These are phyloP conservation scores for Alternaria triticimaculans DNA, from an alignment of 2,329 filamentous ascomycete genomes.

Conservation along the genomic window DNA sequence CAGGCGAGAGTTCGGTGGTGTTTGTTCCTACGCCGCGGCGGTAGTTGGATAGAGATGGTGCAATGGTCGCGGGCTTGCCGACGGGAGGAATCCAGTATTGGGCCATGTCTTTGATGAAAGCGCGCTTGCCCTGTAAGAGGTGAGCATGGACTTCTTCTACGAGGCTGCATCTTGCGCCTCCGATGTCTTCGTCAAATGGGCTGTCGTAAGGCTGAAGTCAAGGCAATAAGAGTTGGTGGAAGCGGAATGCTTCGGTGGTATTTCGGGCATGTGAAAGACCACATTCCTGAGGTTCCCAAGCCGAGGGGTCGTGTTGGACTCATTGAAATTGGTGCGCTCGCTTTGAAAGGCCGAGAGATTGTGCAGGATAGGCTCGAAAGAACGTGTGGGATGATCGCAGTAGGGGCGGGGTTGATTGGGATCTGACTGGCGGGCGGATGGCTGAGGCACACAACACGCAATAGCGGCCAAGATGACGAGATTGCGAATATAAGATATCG, in stretches of 20 bases:
- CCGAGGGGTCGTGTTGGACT: neutral
- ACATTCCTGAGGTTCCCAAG: neutral
- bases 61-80: slow-evolving; percentile 70
- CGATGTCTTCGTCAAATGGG: neutral
- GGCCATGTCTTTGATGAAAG: slow-evolving; percentile 98
- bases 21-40: slow-evolving; percentile 67
- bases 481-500: slow-evolving; percentile 2
- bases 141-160: slow-evolving; percentile 25
- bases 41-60: slow-evolving; percentile 72
- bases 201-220: neutral
- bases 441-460: slow-evolving; percentile 18
- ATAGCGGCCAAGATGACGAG: slow-evolving; percentile 17
- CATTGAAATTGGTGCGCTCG: neutral
- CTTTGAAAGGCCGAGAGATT: neutral
- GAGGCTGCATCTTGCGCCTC: neutral
- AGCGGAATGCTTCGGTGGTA: neutral
- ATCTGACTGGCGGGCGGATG: neutral
- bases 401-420: neutral
- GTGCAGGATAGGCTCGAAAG: neutral
- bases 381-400: neutral
- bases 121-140: slow-evolving; percentile 74
- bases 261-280: neutral
- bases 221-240: neutral
- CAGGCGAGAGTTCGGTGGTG: slow-evolving; percentile 41
- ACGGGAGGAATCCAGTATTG: slow-evolving; percentile 87